Conservation (phyloP, 176 grass and related monocot species). For the Oryza nivara region DNA sequence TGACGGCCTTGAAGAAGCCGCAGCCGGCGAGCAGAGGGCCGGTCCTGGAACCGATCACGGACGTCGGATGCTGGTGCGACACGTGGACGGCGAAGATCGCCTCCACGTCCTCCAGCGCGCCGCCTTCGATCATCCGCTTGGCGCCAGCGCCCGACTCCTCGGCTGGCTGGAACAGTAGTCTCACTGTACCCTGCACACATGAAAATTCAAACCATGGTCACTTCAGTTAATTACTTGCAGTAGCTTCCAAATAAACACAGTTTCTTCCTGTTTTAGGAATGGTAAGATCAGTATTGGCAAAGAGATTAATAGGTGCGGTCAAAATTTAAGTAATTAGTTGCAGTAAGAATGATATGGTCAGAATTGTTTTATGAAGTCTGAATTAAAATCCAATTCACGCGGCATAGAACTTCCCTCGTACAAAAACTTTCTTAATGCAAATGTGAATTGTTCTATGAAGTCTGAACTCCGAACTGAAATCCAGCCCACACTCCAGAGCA, state of each 20-base stretch:
- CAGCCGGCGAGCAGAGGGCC: conserved; percentile 90
- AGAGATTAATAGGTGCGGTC: background rate
- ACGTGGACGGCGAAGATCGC: conserved; percentile 98
- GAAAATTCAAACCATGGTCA: background rate
- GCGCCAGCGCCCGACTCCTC: conserved; percentile 91
- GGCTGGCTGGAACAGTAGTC: conserved; percentile 91
- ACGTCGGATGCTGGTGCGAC: conserved; percentile 66
- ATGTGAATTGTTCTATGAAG: background rate
- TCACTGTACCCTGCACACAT: conserved; percentile 77
- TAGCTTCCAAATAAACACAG: background rate
- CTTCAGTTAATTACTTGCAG: background rate
- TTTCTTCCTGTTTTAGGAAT: background rate
- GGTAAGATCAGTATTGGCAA: background rate
- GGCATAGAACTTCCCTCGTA: background rate
- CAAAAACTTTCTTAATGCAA: background rate
- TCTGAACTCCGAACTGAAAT: no score
- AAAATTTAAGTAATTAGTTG: background rate
- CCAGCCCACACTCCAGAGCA: no score
- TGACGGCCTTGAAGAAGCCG: conserved; percentile 85
- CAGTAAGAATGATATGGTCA: background rate
- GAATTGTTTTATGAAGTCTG: background rate
- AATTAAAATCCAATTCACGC: background rate
- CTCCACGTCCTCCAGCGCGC: conserved; percentile 83
- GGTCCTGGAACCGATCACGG: conserved; percentile 71
- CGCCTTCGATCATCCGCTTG: conserved; percentile 95